Evolutionary conservation across 192 early-diverging fungal genomes (phyloP), one percentile per base, ranked within the genome.

Genomic region (Jimgerdemannia lactiflua): DNA sequence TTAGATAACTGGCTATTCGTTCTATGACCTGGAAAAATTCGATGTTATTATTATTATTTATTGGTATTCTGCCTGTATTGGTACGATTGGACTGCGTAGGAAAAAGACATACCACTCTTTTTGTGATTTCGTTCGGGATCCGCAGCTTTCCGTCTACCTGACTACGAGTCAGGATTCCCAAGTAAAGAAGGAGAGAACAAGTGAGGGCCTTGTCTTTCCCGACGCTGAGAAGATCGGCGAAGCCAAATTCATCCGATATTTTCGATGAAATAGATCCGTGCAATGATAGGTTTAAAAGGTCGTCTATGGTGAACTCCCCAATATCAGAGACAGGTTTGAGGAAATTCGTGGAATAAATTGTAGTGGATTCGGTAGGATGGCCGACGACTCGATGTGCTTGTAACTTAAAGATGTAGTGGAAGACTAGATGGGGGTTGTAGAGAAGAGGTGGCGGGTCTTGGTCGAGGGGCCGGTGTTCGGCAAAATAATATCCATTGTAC

Each of bases 401-500:
- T 6, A 59, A 59, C 14, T 59, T 2, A 10, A 0, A 14, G 14
- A 59, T 59, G 49, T 59, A 59, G 49, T 59, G 49, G 49, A 59
- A 59, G 49, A 59, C 49, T 10, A 59, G 49, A 2, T 6, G 8
- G 14, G 49, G 49, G 0, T 2, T 59, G 14, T 59, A 59, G 49
- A 59, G 49, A 14, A 14, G 49, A 59, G 6, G 2, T 6, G 49
- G 49, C 11, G n/a, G n/a, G n/a, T n/a, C n/a, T n/a, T n/a, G n/a
- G n/a, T n/a, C n/a, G n/a, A n/a, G n/a, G n/a, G n/a, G 42, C 59
- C 54, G 59, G 20, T 69, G 49, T 59, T 70, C 70, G 54, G 71
- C 76, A 77, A 81, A 81, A 71, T 44, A 71, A 78, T 81, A 81
- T 75, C 73, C 80, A 78, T 78, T 78, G 76, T 75, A 78, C 29